Percentiles rank a stretch among this genome's conserved stretches.
Conservation (phyloP, 2,329 filamentous ascomycete genomes). For the Colletotrichum cereale region DNA sequence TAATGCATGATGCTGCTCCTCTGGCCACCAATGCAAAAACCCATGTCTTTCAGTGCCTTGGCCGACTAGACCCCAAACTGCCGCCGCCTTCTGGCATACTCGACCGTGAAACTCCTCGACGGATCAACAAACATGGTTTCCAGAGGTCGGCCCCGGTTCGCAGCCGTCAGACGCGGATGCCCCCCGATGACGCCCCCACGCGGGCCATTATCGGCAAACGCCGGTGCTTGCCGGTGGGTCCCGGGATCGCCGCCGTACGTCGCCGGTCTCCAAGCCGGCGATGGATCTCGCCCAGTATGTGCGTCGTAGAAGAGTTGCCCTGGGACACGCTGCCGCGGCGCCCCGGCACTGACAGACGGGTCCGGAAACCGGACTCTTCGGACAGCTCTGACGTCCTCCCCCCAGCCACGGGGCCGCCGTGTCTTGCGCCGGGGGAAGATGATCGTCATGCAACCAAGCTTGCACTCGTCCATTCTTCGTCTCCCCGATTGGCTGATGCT, state of each 20-base stretch:
- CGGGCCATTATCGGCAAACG: background rate
- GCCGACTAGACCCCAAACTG: background rate
- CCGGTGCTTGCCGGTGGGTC: background rate
- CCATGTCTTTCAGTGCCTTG: too few relatives aligned
- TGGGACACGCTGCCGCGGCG: background rate
- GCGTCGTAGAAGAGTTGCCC: background rate
- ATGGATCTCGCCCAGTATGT: background rate
- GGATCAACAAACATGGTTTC: background rate
- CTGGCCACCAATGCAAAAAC: too few relatives aligned
- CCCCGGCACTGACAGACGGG: background rate
- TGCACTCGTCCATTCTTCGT: constrained; percentile 2
- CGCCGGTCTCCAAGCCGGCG: background rate
- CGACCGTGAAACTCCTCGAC: background rate
- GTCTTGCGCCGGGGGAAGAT: background rate
- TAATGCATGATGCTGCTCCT: background rate
- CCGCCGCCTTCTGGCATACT: background rate
- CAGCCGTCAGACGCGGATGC: too few relatives aligned
- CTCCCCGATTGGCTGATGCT: too few relatives aligned
- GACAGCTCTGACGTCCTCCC: too few relatives aligned
- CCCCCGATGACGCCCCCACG: too few relatives aligned
- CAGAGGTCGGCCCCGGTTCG: background rate
- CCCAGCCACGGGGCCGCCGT: background rate
- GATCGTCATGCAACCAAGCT: background rate
- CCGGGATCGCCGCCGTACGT: background rate
- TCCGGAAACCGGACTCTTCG: background rate